phyloP scores from a whole-genome alignment of 139 green algal genomes.

The Zygnema circumcarinatum region DNA sequence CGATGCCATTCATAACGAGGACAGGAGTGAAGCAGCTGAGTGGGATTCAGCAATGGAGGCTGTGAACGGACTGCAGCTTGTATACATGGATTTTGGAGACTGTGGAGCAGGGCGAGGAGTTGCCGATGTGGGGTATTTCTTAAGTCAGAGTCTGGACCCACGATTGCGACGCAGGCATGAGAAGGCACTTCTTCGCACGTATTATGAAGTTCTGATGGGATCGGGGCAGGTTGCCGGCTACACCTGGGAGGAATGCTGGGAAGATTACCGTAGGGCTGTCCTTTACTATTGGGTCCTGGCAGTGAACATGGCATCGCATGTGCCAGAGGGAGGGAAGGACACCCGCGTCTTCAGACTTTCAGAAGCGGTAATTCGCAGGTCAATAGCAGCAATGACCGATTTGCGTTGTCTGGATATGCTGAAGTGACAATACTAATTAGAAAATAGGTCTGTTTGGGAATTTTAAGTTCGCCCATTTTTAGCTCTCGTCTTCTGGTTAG shows the following conservation, averaged over 20 bases:
- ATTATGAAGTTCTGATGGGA: background rate
- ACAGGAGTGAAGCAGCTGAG: background rate
- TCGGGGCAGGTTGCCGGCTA: background rate
- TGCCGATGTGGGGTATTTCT: constrained; percentile 36
- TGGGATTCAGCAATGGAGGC: background rate
- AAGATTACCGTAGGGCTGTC: constrained; percentile 19
- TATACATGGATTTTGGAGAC: constrained; percentile 53
- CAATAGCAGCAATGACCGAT: constrained; percentile 25
- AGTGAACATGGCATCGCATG: constrained; percentile 16
- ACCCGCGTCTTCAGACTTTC: background rate
- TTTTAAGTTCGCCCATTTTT: too few species aligned
- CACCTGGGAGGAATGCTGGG: constrained; percentile 1
- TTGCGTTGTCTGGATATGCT: constrained; percentile 12
- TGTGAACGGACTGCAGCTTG: background rate
- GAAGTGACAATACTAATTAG: background rate
- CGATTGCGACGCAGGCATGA: constrained; percentile 7
- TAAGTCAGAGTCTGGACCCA: constrained; percentile 41
- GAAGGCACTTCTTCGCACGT: background rate
- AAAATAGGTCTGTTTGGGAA: too few species aligned
- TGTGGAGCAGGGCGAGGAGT: constrained; percentile 19
- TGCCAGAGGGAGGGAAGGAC: background rate
- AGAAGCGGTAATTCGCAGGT: background rate
- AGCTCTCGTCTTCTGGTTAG: too few species aligned
- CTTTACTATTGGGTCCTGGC: constrained; percentile 29
- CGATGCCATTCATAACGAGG: background rate